phyloP scores from a whole-genome alignment of 192 early-diverging fungal genomes.

The Umbelopsis isabellina region DNA sequence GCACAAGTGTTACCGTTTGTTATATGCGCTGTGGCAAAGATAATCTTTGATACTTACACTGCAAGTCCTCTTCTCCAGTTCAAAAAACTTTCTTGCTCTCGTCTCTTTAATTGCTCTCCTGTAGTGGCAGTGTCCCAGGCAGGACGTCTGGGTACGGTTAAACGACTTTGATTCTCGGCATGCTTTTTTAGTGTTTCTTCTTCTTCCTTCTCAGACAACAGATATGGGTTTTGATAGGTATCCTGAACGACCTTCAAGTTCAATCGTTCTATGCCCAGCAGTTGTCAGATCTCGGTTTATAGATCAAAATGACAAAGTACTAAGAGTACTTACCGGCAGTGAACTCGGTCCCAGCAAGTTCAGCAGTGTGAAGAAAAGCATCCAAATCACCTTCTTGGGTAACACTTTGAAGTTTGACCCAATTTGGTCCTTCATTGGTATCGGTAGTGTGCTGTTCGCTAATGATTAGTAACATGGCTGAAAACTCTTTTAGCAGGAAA shows the following conservation, averaged over 20 bases:
- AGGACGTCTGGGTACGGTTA: constrained; percentile 89
- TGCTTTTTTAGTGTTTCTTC: constrained; percentile 75
- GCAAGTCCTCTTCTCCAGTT: constrained; percentile 90
- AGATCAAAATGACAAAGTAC: constrained; percentile 10
- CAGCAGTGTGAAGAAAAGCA: constrained; percentile 92
- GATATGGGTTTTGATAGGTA: constrained; percentile 79
- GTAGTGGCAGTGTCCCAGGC: constrained; percentile 88
- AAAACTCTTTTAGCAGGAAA: not conserved
- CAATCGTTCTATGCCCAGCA: constrained; percentile 55
- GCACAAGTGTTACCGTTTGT: not conserved
- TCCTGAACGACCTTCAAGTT: constrained; percentile 85
- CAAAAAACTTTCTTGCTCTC: constrained; percentile 88
- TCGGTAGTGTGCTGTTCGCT: constrained; percentile 78
- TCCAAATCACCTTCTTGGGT: constrained; percentile 98
- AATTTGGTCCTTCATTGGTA: constrained; percentile 78
- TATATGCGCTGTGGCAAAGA: not conserved
- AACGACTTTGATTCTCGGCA: constrained; percentile 67
- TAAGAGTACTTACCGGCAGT: constrained; percentile 64
- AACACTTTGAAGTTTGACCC: constrained; percentile 90
- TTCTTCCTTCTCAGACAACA: constrained; percentile 81
- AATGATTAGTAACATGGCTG: not conserved
- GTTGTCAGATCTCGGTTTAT: not conserved
- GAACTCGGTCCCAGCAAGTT: constrained; percentile 94
- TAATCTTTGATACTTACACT: constrained; percentile 39
- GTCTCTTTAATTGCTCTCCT: constrained; percentile 73